A percentile compares a stretch with the other conserved stretches of the same genome.
Evolutionary conservation across 106 monocot genomes (phyloP).

Genomic region (Alisma plantagoaquatica): DNA sequence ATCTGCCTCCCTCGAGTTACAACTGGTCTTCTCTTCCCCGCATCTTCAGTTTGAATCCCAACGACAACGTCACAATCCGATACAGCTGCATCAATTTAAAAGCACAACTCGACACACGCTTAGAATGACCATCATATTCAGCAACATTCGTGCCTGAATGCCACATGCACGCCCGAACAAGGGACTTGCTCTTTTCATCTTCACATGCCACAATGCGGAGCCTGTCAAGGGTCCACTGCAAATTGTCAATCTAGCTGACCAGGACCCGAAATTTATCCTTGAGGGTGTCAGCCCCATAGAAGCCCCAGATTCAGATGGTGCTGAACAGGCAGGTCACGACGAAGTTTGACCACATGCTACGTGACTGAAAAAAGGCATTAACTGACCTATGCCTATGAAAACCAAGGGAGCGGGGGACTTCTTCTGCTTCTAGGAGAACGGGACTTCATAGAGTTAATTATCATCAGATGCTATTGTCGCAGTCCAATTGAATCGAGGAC

Average conservation of each 20-base stretch:
- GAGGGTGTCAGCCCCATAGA: conserved; percentile 70
- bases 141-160: conserved; percentile 68
- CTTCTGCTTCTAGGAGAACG: no score
- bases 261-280: conserved; percentile 96
- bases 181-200: conserved; percentile 89
- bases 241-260: conserved; percentile 78
- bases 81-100: conserved; percentile 76
- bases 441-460: no score
- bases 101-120: conserved; percentile 59
- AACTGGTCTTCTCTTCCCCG: no score
- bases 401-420: no score
- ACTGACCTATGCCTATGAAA: no score
- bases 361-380: no score
- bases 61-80: conserved; percentile 70
- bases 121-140: conserved; percentile 80
- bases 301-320: conserved; percentile 86
- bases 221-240: conserved; percentile 90
- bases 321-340: conserved; percentile 83
- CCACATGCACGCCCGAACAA: conserved; percentile 98
- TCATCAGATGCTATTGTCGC: no score
- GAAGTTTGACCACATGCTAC: no score
- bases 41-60: no score
- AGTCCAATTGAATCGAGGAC: no score
- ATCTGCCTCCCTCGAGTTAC: no score
- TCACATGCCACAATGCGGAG: conserved; percentile 80